phyloP scores from a whole-genome alignment of 768 basidiomycete genomes.

The Macrocybe gigantea region DNA sequence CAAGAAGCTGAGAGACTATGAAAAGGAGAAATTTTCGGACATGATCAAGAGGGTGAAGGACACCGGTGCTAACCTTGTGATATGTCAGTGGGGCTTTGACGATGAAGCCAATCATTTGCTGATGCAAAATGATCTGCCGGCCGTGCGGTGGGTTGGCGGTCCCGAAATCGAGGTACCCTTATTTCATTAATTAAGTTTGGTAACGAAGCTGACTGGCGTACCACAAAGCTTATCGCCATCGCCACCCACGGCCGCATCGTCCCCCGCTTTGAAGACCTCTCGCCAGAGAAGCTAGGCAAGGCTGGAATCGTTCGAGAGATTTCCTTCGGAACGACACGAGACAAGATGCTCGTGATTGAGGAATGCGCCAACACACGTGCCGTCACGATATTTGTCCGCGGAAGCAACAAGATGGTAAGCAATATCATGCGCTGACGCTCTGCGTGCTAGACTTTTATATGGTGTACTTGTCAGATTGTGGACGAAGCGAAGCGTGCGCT shows the following conservation, averaged over 20 bases:
- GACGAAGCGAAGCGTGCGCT: slow-evolving; percentile 98
- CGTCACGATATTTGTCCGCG: slow-evolving; percentile 95
- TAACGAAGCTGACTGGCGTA: slow-evolving; percentile 4
- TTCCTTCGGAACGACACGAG: slow-evolving; percentile 94
- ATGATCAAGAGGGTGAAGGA: slow-evolving; percentile 98
- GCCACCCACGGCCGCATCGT: slow-evolving; percentile 98
- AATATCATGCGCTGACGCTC: neutral
- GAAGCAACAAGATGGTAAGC: slow-evolving; percentile 96
- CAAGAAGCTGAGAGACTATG: slow-evolving; percentile 90
- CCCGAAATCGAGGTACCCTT: slow-evolving; percentile 89
- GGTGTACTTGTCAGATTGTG: slow-evolving; percentile 66
- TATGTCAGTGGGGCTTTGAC: slow-evolving; percentile 99
- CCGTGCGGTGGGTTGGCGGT: slow-evolving; percentile 98
- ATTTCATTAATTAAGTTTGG: neutral
- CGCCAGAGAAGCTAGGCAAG: slow-evolving; percentile 83
- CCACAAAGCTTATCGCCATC: slow-evolving; percentile 84
- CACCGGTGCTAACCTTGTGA: slow-evolving; percentile 95
- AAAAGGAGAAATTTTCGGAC: slow-evolving; percentile 91
- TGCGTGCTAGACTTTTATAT: neutral
- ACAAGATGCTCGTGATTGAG: slow-evolving; percentile 99
- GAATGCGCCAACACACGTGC: slow-evolving; percentile 96
- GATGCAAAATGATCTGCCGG: slow-evolving; percentile 96
- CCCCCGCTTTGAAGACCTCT: slow-evolving; percentile 95
- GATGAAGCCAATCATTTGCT: slow-evolving; percentile 98
- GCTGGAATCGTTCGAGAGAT: slow-evolving; percentile 94